A percentile compares a stretch with the other conserved stretches of the same genome.
phyloP scores from a whole-genome alignment of 2,329 filamentous ascomycete genomes.

The Fusarium oxysporum region DNA sequence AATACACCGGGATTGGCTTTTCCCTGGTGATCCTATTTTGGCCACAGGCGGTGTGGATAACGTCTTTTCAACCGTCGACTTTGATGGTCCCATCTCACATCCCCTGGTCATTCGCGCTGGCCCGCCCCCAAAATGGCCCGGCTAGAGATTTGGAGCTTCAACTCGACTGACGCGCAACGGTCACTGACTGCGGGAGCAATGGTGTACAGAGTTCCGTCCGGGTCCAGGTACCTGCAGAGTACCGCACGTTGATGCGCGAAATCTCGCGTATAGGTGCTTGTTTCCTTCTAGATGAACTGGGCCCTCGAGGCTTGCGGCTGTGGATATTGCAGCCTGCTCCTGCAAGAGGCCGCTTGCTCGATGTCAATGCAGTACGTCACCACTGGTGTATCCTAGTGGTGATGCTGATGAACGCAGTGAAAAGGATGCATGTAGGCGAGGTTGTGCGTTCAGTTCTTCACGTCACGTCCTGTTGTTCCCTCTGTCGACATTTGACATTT shows the following conservation, averaged over 20 bases:
- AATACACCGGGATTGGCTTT: slow-evolving; percentile 52
- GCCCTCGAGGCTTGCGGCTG: slow-evolving; percentile 33
- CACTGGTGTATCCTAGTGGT: slow-evolving; percentile 11
- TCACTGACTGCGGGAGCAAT: slow-evolving; percentile 26
- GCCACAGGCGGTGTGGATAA: slow-evolving; percentile 51
- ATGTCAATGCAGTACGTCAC: slow-evolving; percentile 33
- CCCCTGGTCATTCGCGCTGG: slow-evolving; percentile 29
- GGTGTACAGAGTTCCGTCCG: slow-evolving; percentile 25
- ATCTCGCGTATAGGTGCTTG: slow-evolving; percentile 24
- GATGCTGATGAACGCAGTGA: slow-evolving; percentile 10
- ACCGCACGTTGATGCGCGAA: slow-evolving; percentile 20
- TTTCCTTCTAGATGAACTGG: slow-evolving; percentile 29
- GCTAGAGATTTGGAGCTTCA: slow-evolving; percentile 38
- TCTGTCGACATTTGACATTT: slow-evolving; percentile 31
- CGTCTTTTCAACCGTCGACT: slow-evolving; percentile 26
- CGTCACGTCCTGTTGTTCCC: slow-evolving; percentile 7
- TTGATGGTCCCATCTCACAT: slow-evolving; percentile 29
- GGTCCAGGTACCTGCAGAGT: slow-evolving; percentile 35
- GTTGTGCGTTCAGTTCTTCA: slow-evolving; percentile 17
- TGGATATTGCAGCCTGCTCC: slow-evolving; percentile 19
- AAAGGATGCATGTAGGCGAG: slow-evolving; percentile 18
- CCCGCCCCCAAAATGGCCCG: slow-evolving; percentile 41
- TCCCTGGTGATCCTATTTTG: slow-evolving; percentile 46
- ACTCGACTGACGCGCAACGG: slow-evolving; percentile 43
- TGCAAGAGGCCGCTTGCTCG: slow-evolving; percentile 26